These are phyloP conservation scores for Camellia lanceoleosa DNA, from an alignment of 148 eudicot genomes.

Conservation along the genomic window DNA sequence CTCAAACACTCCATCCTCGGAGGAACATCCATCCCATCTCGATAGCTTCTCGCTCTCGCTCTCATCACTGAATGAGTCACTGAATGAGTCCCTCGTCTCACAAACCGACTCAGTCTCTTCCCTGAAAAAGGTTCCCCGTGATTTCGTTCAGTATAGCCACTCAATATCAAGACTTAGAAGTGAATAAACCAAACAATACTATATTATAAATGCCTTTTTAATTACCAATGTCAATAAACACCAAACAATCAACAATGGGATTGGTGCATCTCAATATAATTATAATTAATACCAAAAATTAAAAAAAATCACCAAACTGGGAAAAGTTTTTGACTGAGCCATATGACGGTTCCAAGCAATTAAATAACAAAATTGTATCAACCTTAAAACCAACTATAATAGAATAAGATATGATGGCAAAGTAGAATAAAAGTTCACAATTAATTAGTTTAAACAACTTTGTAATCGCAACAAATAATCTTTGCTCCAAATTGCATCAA, in stretches of 20 bases:
- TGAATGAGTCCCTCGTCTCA: slow-evolving; percentile 71
- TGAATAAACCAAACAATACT: neutral
- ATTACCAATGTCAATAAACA: neutral
- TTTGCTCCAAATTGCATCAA: neutral
- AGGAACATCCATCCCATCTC: slow-evolving; percentile 14
- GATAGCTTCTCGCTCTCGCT: slow-evolving; percentile 25
- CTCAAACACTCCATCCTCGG: slow-evolving; percentile 15
- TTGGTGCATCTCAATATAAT: neutral
- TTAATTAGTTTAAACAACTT: neutral
- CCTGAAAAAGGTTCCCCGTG: slow-evolving; percentile 29
- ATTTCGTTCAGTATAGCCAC: neutral
- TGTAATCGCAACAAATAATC: neutral
- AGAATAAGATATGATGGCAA: neutral
- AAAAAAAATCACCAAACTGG: neutral
- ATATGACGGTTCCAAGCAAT: neutral
- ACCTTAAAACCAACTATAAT: neutral
- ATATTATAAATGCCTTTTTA: neutral
- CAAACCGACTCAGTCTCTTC: slow-evolving; percentile 57
- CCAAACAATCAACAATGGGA: no score
- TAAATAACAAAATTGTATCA: neutral
- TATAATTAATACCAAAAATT: neutral
- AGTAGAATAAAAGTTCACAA: neutral
- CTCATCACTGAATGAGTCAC: slow-evolving; percentile 54
- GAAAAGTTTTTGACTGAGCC: neutral
- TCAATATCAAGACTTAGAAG: neutral